Evolutionary conservation across 306 rosid genomes (phyloP), one percentile per base, ranked within the genome.

Genomic region (Pueraria montana): DNA sequence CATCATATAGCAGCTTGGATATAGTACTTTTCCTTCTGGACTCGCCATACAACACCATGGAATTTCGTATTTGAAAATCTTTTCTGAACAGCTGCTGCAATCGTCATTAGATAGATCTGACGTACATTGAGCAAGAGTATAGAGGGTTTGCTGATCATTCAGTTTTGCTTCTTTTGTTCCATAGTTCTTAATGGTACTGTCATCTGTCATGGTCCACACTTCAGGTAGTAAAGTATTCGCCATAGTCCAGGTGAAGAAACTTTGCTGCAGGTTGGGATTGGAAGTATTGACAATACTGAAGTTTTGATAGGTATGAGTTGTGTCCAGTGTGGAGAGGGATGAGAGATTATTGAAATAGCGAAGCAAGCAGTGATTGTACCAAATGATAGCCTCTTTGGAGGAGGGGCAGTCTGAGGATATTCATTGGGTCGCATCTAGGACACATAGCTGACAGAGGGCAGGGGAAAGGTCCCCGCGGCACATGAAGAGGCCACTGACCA

Each of bases 401-500:
- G 11, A 48, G 10, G 48, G 21, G 23, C 76, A 82, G 36, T 45
- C 49, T 30, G 11, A 49, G 11, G 61, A 71, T 55, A 52, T 43
- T 42, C 55, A 14, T 8, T n/a, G 11, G 1, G 76, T 7, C 23
- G 85, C 85, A 42, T 13, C 38, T 6, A n/a, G 40, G 26, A 82
- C 74, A 20, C 76, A 74, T 11, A 4, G 3, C 17, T 63, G 82
- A 53, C 82, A 83, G 30, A 16, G 53, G 12, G 11, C 0, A 24
- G 79, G 34, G 36, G 20, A 20, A 1, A 77, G 13, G n/a, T 83
- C 68, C 1, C 83, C 79, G 1, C 74, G 55, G 23, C 86, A 83
- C 79, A 77, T 59, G 66, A 85, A 85, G 26, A 85, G 74, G 2
- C 88, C 88, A 3, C 46, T 66, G 27, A 82, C 20, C 3, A 17